Evolutionary conservation across 345 rosid genomes (phyloP).

Genomic region (Hibiscus syriacus): DNA sequence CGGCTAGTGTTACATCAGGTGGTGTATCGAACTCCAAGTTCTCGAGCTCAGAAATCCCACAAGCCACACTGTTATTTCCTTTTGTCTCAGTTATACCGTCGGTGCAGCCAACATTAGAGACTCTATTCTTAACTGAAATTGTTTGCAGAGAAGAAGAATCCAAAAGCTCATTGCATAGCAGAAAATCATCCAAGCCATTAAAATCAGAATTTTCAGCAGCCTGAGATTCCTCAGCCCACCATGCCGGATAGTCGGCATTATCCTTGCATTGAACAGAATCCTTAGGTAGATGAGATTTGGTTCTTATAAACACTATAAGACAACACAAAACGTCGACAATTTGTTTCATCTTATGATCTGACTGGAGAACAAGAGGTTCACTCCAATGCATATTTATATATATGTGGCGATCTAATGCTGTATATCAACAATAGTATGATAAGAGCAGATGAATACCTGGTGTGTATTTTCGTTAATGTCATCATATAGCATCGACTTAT

Average conservation of each 20-base stretch:
- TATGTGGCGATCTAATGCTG: neutral
- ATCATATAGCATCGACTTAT: conserved; percentile 17
- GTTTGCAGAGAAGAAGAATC: conserved; percentile 25
- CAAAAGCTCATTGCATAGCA: conserved; percentile 44
- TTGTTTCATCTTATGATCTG: neutral
- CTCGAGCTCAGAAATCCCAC: conserved; percentile 56
- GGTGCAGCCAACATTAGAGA: conserved; percentile 16
- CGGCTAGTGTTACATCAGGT: conserved; percentile 60
- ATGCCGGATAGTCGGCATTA: conserved; percentile 16
- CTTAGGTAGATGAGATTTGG: neutral
- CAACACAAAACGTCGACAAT: neutral
- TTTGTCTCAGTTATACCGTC: conserved; percentile 14
- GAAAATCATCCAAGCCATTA: conserved; percentile 36
- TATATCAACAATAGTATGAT: neutral
- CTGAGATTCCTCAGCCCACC: conserved; percentile 72
- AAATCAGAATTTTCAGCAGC: conserved; percentile 35
- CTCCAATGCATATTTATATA: neutral
- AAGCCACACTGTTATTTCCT: conserved; percentile 16
- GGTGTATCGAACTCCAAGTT: conserved; percentile 69
- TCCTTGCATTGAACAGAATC: conserved; percentile 18
- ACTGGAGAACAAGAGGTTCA: neutral
- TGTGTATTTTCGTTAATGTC: conserved; percentile 22
- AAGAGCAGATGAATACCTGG: conserved; percentile 30
- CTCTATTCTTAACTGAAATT: conserved; percentile 20
- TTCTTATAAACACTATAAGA: no score